Base-by-base conservation (phyloP, 2,329 filamentous ascomycete genomes). In the Ophiocordyceps camponoti-leonardi region DNA sequence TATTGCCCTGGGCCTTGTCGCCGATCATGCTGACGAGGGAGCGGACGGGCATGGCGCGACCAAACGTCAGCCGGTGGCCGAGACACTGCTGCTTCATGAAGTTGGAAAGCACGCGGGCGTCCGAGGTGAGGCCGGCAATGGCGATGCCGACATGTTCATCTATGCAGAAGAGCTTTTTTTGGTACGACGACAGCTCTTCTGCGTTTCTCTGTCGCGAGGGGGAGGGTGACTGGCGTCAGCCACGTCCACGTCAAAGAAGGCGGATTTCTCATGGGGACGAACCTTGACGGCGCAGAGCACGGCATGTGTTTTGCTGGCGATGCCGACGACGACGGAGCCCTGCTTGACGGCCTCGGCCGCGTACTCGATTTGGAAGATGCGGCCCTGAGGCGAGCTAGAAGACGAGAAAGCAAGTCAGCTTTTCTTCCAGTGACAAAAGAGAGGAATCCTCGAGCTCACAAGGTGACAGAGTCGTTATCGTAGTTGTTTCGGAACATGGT, bases 31-130 rank as follows among this genome's bases (percentile, higher is more conserved):
- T 76, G 54, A 94, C 88, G 56, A 96, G 86, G 51, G 84, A 83
- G 59, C 86, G 82, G 61, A 96, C 72, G 30, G 87, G 86, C 62
- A 98, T 92, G 54, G 88, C 80, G 54, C 92, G 88, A 67, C 86
- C 90, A 71, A 94, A 96, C 47, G 87, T 94, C 57, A 98, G 81
- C 64, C 90, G 87, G 58, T 92, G 90, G 58, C 86, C 84, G 58
- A 98, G 86, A 51, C 86, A 94, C 70, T 96, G 92, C 69, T 94
- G 87, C 73, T 95, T 96, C 90, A 98, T 96, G 73, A 95, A 98
- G 78, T 98, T 98, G 73, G 88, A 95, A 56, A 98, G 87, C 56
- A 98, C 92, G 60, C 92, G 92, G 61, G 90, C 92, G 67, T 98
- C 92, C 48, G 90, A 95, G 54, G 92, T 92, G 50, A 98, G 85